A percentile compares a stretch with the other conserved stretches of the same genome.
These are phyloP conservation scores for Harringtonia lauricola DNA, from an alignment of 2,329 filamentous ascomycete genomes.

Conservation along the genomic window DNA sequence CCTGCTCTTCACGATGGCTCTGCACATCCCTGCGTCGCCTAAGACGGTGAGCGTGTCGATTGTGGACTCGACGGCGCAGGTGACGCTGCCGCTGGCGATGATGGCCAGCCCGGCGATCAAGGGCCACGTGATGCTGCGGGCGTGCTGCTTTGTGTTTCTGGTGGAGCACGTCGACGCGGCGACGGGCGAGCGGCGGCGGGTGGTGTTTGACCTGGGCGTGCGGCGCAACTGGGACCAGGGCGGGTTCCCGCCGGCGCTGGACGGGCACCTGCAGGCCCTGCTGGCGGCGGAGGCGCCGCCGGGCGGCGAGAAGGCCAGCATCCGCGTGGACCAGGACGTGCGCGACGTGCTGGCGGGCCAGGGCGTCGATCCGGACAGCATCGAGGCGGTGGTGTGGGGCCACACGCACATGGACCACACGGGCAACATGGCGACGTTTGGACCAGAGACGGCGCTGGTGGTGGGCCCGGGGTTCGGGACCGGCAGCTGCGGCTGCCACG, in stretches of 20 bases:
- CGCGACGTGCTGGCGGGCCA: constrained; percentile 1
- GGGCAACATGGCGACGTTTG: constrained; percentile 33
- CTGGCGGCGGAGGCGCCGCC: neutral
- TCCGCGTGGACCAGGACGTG: constrained; percentile 3
- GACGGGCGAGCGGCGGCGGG: neutral
- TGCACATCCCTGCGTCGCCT: constrained; percentile 3
- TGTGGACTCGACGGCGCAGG: constrained; percentile 3
- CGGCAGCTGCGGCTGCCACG: neutral
- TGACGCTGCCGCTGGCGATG: neutral
- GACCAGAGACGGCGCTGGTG: constrained; percentile 28
- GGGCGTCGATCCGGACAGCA: constrained; percentile 6
- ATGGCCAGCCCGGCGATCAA: neutral
- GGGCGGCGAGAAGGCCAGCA: neutral
- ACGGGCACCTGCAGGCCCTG: neutral
- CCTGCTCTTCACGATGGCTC: neutral
- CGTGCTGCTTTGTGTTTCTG: constrained; percentile 3
- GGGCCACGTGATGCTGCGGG: neutral
- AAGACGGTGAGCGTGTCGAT: constrained; percentile 6
- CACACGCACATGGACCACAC: constrained; percentile 39
- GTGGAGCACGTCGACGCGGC: neutral
- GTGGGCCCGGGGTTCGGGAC: constrained; percentile 17
- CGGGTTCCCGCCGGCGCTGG: neutral
- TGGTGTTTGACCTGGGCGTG: constrained; percentile 7
- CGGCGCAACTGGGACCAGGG: constrained; percentile 5
- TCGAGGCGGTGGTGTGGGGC: constrained; percentile 25